Percentiles rank a stretch among this genome's conserved stretches.
Evolutionary conservation across 1,284 basidiomycete species (phyloP).

Genomic region (Cutaneotrichosporon curvatum): DNA sequence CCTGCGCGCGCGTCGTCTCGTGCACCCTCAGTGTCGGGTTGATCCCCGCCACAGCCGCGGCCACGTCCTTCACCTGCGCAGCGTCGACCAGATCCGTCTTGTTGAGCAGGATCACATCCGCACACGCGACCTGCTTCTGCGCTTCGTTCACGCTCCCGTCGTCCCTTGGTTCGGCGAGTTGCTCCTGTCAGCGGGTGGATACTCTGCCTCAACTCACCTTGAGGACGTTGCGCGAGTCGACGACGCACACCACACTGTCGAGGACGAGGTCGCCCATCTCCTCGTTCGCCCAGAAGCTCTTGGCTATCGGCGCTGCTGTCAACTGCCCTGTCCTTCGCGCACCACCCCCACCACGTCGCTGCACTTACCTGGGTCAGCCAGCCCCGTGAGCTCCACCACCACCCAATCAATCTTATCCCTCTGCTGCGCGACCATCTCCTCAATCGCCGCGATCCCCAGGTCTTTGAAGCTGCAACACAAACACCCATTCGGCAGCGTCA

Average conservation of each 20-base stretch:
- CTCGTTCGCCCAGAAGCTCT: constrained; percentile 87
- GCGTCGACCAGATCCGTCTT: constrained; percentile 65
- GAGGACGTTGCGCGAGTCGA: constrained; percentile 76
- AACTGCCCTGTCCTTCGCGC: neutral
- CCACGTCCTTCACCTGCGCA: constrained; percentile 48
- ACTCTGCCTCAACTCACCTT: constrained; percentile 50
- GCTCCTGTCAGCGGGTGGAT: constrained; percentile 48
- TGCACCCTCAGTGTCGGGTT: constrained; percentile 72
- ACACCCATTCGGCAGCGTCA: constrained; percentile 87
- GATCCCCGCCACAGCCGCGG: constrained; percentile 55
- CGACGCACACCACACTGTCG: constrained; percentile 84
- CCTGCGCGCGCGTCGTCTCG: constrained; percentile 59
- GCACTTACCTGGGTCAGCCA: constrained; percentile 75
- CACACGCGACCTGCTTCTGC: constrained; percentile 78
- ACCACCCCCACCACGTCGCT: neutral
- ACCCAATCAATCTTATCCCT: constrained; percentile 86
- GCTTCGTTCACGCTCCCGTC: constrained; percentile 63
- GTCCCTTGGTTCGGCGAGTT: constrained; percentile 69
- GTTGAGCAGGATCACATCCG: constrained; percentile 83
- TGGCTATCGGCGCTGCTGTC: constrained; percentile 59
- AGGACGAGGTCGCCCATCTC: constrained; percentile 70
- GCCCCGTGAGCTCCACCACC: constrained; percentile 82
- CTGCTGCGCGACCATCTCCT: constrained; percentile 55
- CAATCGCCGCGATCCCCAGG: constrained; percentile 79
- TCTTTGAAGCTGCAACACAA: constrained; percentile 92